These are phyloP conservation scores for Nicotiana knightiana DNA, from an alignment of 257 asterid species.

Conservation along the genomic window DNA sequence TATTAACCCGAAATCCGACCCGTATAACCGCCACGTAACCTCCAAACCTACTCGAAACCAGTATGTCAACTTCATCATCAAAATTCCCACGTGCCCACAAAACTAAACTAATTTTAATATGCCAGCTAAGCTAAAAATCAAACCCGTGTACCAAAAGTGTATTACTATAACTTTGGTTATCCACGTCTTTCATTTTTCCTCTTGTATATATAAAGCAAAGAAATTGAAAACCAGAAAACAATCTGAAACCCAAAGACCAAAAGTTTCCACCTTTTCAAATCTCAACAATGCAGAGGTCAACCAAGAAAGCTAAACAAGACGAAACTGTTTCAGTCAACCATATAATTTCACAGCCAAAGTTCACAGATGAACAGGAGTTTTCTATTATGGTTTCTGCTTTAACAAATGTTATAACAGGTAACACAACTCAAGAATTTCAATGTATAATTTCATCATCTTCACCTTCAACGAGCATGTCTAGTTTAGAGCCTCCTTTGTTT, in stretches of 20 bases:
- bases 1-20: neutral
- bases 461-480: neutral
- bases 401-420: constrained; percentile 46
- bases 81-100: neutral
- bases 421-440: neutral
- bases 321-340: neutral
- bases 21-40: no score
- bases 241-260: neutral
- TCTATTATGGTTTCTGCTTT: constrained; percentile 62
- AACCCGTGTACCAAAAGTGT: neutral
- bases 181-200: neutral
- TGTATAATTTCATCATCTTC: neutral
- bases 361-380: constrained; percentile 48
- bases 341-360: neutral
- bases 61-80: no score
- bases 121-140: neutral
- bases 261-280: neutral
- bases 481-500: constrained; percentile 11
- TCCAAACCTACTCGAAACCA: no score
- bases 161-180: no score
- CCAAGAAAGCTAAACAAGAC: constrained; percentile 30
- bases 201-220: neutral
- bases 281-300: constrained; percentile 46
- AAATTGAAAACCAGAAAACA: neutral
- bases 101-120: no score